Percentiles rank a stretch among this genome's conserved stretches.
Conservation (phyloP, 441 rosid genomes). For the Gossypium gossypioides region DNA sequence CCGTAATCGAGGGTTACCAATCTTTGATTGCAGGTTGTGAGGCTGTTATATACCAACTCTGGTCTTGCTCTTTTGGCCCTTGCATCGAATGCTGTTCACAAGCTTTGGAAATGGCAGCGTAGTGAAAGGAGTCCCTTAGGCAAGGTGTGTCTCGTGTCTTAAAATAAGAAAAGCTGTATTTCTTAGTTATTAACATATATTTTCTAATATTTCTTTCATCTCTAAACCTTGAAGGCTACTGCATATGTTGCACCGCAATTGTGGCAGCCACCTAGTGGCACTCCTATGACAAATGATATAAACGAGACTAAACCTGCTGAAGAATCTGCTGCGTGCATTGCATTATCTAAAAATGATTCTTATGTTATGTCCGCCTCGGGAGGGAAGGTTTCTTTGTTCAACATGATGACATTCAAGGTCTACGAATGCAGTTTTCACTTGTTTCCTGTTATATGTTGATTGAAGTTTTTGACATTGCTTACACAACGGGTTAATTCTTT, state of each 20-base stretch:
- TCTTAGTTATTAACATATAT: neutral
- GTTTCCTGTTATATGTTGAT: neutral
- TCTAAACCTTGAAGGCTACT: constrained; percentile 36
- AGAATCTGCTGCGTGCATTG: constrained; percentile 44
- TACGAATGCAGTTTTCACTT: constrained; percentile 8
- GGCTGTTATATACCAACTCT: constrained; percentile 45
- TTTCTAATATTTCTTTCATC: constrained; percentile 1
- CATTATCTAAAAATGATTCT: constrained; percentile 49
- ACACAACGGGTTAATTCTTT: constrained; percentile 5
- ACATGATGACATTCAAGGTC: constrained; percentile 55
- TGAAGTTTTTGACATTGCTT: neutral
- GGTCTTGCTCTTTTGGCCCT: constrained; percentile 46
- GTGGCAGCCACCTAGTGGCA: constrained; percentile 31
- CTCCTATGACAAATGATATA: constrained; percentile 44
- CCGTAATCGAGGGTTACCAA: neutral
- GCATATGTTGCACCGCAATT: constrained; percentile 30
- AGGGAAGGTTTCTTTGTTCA: constrained; percentile 51
- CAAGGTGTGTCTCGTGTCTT: constrained; percentile 28
- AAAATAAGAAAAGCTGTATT: neutral
- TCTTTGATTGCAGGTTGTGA: constrained; percentile 29
- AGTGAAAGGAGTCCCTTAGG: constrained; percentile 32
- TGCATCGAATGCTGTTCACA: constrained; percentile 39
- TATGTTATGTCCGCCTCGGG: constrained; percentile 57
- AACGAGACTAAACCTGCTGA: constrained; percentile 24
- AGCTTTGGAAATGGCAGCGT: constrained; percentile 54